Evolutionary conservation across 768 basidiomycete species (phyloP).

Genomic region (Mycena capillaripes): DNA sequence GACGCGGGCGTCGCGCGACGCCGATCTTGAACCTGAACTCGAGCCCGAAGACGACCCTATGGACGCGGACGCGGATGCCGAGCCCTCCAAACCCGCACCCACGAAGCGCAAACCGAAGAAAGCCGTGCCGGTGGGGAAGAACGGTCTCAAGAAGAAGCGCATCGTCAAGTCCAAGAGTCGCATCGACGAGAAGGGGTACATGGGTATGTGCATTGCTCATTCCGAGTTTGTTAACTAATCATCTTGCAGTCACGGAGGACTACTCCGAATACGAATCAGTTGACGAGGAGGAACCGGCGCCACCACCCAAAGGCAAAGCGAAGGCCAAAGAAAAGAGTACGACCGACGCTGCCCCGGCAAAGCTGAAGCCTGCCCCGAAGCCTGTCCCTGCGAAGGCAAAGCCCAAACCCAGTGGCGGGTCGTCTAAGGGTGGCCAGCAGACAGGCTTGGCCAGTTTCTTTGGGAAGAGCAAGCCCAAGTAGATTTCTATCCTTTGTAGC

Average conservation of each 20-base stretch:
- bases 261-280: conserved; percentile 88
- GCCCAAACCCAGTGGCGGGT: conserved; percentile 40
- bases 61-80: conserved; percentile 54
- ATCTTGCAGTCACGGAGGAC: conserved; percentile 74
- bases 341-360: conserved; percentile 39
- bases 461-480: conserved; percentile 37
- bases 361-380: conserved; percentile 29
- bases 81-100: conserved; percentile 46
- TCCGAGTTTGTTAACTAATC: not conserved
- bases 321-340: conserved; percentile 41
- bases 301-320: conserved; percentile 44
- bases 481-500: not conserved
- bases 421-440: conserved; percentile 43
- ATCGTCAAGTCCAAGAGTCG: conserved; percentile 70
- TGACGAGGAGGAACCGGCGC: conserved; percentile 61
- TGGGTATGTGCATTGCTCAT: conserved; percentile 60
- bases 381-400: conserved; percentile 34
- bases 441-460: conserved; percentile 54
- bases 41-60: conserved; percentile 41
- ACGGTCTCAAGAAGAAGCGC: conserved; percentile 82
- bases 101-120: conserved; percentile 66
- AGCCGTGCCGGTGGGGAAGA: conserved; percentile 78
- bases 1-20: conserved; percentile 43
- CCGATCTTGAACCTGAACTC: conserved; percentile 26
- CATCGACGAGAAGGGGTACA: conserved; percentile 79